Evolutionary conservation across 2,329 filamentous ascomycete genomes (phyloP), one percentile per base, ranked within the genome.

Genomic region (Pestalotiopsis sp.): DNA sequence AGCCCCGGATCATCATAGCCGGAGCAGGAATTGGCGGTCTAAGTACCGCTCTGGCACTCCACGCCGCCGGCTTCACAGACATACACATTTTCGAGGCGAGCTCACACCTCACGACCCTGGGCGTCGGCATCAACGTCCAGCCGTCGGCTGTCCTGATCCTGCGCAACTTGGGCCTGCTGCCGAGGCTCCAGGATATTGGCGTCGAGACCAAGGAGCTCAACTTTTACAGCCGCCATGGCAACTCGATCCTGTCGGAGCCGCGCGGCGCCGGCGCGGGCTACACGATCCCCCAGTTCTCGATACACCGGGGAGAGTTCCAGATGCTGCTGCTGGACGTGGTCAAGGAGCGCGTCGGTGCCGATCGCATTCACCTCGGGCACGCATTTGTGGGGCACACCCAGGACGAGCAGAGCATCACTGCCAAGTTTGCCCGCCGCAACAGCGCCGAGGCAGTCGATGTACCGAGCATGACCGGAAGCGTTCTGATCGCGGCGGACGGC

Each of bases 91-190:
- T 80, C 70, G 82, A 84, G 69, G 78, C 81, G 2, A 78, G 79
- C 7, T 75, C 75, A 2, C 74, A 76, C n/a, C 75, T 83, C 9
- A 81, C 79, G 6, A 80, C 80, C 6, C 75, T 83, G 5, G 81
- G 82, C 5, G 81, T 83, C 0, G 81, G 81, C 3, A 84, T 84
- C 72, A 84, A 84, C 64, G 78, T 83, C 2, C 82, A 84, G 67
- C 81, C 81, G 0, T 81, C 80, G 3, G 81, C 82, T 1, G 80
- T 83, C 0, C 72, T 84, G 7, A 80, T 83, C 26, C 73, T 84
- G 26, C 76, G 81, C 13, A 81, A 84, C 52, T 73, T 83, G 1
- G 81, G 82, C 3, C 72, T 84, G 1, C 70, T 82, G 11, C 76
- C 80, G 20, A 77, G 77, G 2, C 73, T 84, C 13, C 75, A 80